Evolutionary conservation across 1,284 basidiomycete species (phyloP), one percentile per base, ranked within the genome.

Genomic region (Cryptococcus sp.): DNA sequence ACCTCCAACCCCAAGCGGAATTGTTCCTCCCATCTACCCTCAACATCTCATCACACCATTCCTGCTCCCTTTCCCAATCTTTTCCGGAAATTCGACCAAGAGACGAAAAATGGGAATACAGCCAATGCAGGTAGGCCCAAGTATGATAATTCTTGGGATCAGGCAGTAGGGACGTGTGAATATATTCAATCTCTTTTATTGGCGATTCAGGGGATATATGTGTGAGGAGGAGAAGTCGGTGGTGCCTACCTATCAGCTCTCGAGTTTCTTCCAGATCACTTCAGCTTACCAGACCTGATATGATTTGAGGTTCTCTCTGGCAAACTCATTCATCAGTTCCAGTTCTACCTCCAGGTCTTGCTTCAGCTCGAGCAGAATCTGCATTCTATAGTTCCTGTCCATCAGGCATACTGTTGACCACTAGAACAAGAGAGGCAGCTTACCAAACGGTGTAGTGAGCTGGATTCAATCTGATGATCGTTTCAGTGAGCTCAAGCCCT

Each of bases 1-100:
- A 98, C 22, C 94, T 84, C 78, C 98, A 96, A 69, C 94, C 91
- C 94, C 94, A 99, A 14, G 90, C 96, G 40, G 89, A 93, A 69
- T 99, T 99, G 73, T 98, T 99, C 63, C 93, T 77, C 36, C 94
- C 79, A 72, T 99, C 94, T 21, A 80, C 74, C 1, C 78, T 77
- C 23, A 98, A 72, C 78, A 97, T 81, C 50, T 74, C 69, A 57
- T 92, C 86, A 48, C 88, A 82, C 72, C 88, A 96, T 23, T 79
- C 79, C 18, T 87, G 76, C 74, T 98, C 94, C 13, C 79, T 81
- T 0, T 68, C 75, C 92, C 93, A 97, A 37, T 83, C 80, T 45
- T 83, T 78, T 60, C 84, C 81, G 2, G 66, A 49, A 25, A 74
- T 62, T 31, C 61, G 62, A 43, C 61, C 63, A 0, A 74, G 66